phyloP scores from a whole-genome alignment of 2,329 filamentous ascomycete species.

The Alternaria incomplexa region DNA sequence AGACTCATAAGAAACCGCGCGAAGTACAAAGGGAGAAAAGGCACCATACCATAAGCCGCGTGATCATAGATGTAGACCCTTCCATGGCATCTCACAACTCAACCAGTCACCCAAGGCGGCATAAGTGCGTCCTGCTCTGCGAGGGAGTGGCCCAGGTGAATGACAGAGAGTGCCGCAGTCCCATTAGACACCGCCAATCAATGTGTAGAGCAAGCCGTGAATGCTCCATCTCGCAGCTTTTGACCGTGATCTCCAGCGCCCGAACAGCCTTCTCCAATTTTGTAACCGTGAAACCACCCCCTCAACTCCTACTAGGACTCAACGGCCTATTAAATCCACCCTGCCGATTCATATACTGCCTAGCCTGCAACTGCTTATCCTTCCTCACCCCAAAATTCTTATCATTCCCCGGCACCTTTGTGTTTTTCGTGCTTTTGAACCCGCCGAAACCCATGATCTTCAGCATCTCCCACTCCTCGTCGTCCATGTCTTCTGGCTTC shows the following conservation, averaged over 20 bases:
- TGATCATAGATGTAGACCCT: background rate
- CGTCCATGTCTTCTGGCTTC: constrained; percentile 54
- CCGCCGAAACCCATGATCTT: constrained; percentile 88
- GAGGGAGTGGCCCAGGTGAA: background rate
- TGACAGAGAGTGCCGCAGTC: background rate
- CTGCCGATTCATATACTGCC: constrained; percentile 93
- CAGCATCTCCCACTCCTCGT: constrained; percentile 77
- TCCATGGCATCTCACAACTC: background rate
- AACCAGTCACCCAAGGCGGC: too few species aligned
- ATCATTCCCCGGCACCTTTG: constrained; percentile 84
- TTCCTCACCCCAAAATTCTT: constrained; percentile 80
- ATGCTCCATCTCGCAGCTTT: too few species aligned
- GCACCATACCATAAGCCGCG: constrained; percentile 10
- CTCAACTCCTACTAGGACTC: constrained; percentile 51
- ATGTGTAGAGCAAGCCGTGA: too few species aligned
- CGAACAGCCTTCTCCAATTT: too few species aligned
- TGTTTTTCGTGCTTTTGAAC: constrained; percentile 86
- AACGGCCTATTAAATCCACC: constrained; percentile 83
- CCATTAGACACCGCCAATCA: too few species aligned
- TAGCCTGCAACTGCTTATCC: constrained; percentile 92
- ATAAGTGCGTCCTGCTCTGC: background rate
- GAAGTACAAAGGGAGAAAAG: background rate
- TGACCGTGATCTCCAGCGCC: too few species aligned
- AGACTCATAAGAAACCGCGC: background rate
- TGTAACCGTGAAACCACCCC: too few species aligned